phyloP scores from a whole-genome alignment of 768 basidiomycete species.

The Leccinum variicolor region DNA sequence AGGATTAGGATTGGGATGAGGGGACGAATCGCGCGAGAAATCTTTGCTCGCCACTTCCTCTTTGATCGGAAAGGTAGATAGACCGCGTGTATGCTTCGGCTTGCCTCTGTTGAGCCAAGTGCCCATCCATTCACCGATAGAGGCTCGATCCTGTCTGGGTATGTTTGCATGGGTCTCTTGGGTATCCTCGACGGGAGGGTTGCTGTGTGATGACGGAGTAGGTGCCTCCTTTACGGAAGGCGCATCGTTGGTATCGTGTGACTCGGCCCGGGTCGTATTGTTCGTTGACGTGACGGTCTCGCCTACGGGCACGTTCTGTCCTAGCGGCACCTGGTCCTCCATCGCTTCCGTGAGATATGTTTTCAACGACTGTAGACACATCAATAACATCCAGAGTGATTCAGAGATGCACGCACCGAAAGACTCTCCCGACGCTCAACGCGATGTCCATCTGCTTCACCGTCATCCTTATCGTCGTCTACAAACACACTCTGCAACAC shows the following conservation, averaged over 20 bases:
- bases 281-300: slow-evolving; percentile 20
- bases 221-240: not conserved
- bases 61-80: slow-evolving; percentile 19
- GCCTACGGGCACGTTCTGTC: slow-evolving; percentile 3
- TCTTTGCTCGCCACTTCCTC: slow-evolving; percentile 21
- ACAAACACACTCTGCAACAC: slow-evolving; percentile 65
- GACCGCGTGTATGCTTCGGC: slow-evolving; percentile 24
- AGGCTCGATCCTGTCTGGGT: slow-evolving; percentile 33
- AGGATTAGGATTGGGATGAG: slow-evolving; percentile 11
- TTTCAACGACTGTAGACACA: slow-evolving; percentile 36
- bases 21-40: slow-evolving; percentile 21
- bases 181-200: not conserved
- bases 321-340: slow-evolving; percentile 45
- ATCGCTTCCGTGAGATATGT: slow-evolving; percentile 47
- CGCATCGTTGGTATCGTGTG: not conserved
- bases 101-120: slow-evolving; percentile 65
- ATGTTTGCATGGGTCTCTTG: slow-evolving; percentile 9
- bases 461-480: slow-evolving; percentile 29
- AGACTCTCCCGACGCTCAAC: slow-evolving; percentile 59
- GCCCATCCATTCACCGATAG: slow-evolving; percentile 73
- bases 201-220: not conserved
- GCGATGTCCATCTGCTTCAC: slow-evolving; percentile 34
- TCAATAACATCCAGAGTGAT: not conserved
- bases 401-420: slow-evolving; percentile 39
- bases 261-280: not conserved